These are phyloP conservation scores for Leptographium lundbergii DNA, from an alignment of 2,329 filamentous ascomycete genomes.

Conservation along the genomic window DNA sequence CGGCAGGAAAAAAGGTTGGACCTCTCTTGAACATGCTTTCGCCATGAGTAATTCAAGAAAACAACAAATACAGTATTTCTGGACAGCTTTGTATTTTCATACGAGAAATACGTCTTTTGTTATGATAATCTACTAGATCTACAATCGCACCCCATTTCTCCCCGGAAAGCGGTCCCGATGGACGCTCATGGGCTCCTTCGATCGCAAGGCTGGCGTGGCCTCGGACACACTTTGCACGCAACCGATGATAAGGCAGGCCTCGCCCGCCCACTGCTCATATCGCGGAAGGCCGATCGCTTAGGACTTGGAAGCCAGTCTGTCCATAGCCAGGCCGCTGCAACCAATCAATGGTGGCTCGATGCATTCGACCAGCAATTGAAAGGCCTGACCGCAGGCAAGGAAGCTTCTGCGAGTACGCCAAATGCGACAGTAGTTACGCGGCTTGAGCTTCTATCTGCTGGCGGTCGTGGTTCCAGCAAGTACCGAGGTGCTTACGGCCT, in stretches of 20 bases:
- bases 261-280: slow-evolving; percentile 68
- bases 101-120: background rate
- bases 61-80: background rate
- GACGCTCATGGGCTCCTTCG: slow-evolving; percentile 73
- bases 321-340: slow-evolving; percentile 45
- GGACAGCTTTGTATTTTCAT: background rate
- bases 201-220: slow-evolving; percentile 80
- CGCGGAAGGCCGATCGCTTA: slow-evolving; percentile 67
- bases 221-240: slow-evolving; percentile 76
- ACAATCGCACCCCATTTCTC: background rate
- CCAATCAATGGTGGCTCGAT: slow-evolving; percentile 93
- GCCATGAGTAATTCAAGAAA: background rate
- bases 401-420: slow-evolving; percentile 43
- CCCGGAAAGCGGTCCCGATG: slow-evolving; percentile 37
- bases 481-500: slow-evolving; percentile 53
- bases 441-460: slow-evolving; percentile 34
- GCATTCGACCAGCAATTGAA: slow-evolving; percentile 87
- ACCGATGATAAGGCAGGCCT: slow-evolving; percentile 62
- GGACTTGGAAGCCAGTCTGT: slow-evolving; percentile 69
- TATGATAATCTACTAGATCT: background rate
- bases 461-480: slow-evolving; percentile 32
- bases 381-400: slow-evolving; percentile 50
- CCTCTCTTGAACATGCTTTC: background rate
- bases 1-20: background rate
- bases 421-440: slow-evolving; percentile 32